Evolutionary conservation across 1,284 basidiomycete species (phyloP).

Genomic region (Leccinum pseudoinsigne): DNA sequence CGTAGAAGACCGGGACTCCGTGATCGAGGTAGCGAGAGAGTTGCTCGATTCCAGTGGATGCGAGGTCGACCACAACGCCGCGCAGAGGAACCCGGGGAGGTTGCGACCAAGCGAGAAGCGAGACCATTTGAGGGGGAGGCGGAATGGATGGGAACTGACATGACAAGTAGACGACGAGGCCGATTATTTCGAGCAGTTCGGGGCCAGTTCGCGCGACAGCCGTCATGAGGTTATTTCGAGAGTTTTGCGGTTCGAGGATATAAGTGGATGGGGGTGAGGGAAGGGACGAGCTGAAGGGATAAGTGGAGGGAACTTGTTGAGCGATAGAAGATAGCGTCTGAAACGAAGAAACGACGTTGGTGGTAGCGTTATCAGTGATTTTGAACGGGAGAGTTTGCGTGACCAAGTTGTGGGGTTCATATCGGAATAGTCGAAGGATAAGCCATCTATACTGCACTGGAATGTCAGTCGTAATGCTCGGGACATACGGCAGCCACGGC

Average conservation of each 20-base stretch:
- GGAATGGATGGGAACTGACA: background rate
- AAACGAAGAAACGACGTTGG: background rate
- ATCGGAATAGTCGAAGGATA: background rate
- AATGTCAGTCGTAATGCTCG: background rate
- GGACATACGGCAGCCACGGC: background rate
- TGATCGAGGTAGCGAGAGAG: too few species aligned
- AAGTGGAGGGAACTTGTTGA: background rate
- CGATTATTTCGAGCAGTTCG: background rate
- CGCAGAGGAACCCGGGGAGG: background rate
- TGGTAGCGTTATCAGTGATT: background rate
- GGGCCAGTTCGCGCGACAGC: background rate
- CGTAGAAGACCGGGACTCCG: too few species aligned
- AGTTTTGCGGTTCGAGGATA: background rate
- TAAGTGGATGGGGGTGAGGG: background rate
- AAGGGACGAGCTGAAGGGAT: background rate
- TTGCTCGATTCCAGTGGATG: background rate
- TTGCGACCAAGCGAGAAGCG: background rate
- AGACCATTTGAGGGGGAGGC: background rate
- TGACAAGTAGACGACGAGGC: background rate
- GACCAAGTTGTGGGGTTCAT: background rate
- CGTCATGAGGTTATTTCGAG: background rate
- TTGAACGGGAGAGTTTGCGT: background rate
- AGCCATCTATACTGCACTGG: background rate
- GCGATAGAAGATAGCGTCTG: background rate
- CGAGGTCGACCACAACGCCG: background rate